These are phyloP conservation scores for Apocynum venetum DNA, from an alignment of 257 asterid genomes.

Conservation along the genomic window DNA sequence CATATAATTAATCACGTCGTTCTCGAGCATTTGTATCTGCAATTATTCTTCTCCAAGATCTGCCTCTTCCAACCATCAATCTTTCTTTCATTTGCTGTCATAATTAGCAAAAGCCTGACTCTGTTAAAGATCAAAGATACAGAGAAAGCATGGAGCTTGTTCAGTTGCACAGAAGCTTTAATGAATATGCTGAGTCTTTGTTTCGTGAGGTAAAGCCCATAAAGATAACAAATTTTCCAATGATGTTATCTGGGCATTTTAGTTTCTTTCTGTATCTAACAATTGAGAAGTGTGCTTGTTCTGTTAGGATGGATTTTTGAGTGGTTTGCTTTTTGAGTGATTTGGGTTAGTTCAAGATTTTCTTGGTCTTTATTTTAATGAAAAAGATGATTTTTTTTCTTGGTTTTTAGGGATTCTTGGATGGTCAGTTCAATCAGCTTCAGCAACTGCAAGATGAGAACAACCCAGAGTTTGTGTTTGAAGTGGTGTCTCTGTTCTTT, in stretches of 20 bases:
- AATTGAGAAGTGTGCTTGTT: neutral
- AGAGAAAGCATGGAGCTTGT: conserved; percentile 46
- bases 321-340: neutral
- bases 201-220: conserved; percentile 50
- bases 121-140: conserved; percentile 14
- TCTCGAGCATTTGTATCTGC: conserved; percentile 33
- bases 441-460: conserved; percentile 83
- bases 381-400: neutral
- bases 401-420: conserved; percentile 65
- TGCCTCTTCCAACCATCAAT: conserved; percentile 15
- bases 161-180: conserved; percentile 65
- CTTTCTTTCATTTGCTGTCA: conserved; percentile 11
- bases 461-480: conserved; percentile 75
- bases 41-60: conserved; percentile 26
- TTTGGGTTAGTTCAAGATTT: neutral
- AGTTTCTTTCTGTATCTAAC: neutral
- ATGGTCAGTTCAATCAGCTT: conserved; percentile 73
- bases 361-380: neutral
- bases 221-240: neutral
- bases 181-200: conserved; percentile 46
- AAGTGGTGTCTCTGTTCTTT: conserved; percentile 79
- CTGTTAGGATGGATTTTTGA: neutral
- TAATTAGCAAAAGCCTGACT: neutral
- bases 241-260: neutral
- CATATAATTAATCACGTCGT: conserved; percentile 29